Evolutionary conservation across 345 rosid species (phyloP), one percentile per base, ranked within the genome.

Genomic region (Moricandia arvensis): DNA sequence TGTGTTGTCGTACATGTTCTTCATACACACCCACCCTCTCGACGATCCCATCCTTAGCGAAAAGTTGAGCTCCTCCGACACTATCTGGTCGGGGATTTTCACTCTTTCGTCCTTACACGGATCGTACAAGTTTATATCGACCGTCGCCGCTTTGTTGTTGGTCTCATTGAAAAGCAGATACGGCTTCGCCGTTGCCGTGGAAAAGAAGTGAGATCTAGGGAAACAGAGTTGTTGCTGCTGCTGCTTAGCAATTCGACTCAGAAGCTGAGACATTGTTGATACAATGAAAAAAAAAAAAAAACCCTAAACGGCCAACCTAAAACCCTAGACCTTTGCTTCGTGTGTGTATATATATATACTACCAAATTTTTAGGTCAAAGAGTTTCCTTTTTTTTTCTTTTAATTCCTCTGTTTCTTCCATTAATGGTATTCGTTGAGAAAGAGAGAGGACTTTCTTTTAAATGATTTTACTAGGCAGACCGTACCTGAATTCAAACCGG

Each of bases 241-340:
- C 18, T 47, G 51, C 54, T 69, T 69, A 57, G 15, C 64, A 54
- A 57, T 24, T 57, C 73, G 64, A 37, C 37, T n/a, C 73, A 69
- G 38, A 57, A 69, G 64, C 64, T 69, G 54, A 57, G 54, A 69
- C 64, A 69, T 68, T 69, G 49, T 34, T 34, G 13, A 7, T n/a
- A 68, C 11, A 68, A 5, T 8, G 11, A 16, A 27, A n/a, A n/a
- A n/a, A n/a, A n/a, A n/a, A n/a, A n/a, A n/a, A n/a, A 55, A 68
- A 35, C 30, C 34, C 45, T 18, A 17, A 17, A 4, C 17, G 51
- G 51, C 51, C n/a, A 43, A 12, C 49, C 24, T 1, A 43, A 12
- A 43, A 43, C 49, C 17, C 17, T 45, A 13, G 31, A 21, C 31
- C 31, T 29, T 29, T 4, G 31, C 31, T 29, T 29, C n/a, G n/a